Conservation (phyloP, 805 yeast species). For the Schizosaccharomyces pombe region ASM294v3 CU329670.1:2796501-2797000, state of each 20-base stretch:
- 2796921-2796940: not conserved
- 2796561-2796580: not conserved
- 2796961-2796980: not conserved
- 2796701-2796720: not conserved
- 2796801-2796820: no score
- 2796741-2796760: not conserved
- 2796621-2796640: not conserved
- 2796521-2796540: constrained; percentile 1
- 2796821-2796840: not conserved
- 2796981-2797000: no score
- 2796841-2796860: not conserved
- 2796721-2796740: not conserved
- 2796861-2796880: not conserved
- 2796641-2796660: not conserved
- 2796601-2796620: not conserved
- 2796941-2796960: not conserved
- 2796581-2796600: not conserved
- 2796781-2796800: no score
- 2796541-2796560: constrained; percentile 1
- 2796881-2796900: not conserved
- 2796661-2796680: not conserved
- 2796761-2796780: not conserved
- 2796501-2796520: not conserved
- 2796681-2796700: not conserved
- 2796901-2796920: not conserved